phyloP scores from a whole-genome alignment of 139 green algal species.

The Chlorella sp. region DNA sequence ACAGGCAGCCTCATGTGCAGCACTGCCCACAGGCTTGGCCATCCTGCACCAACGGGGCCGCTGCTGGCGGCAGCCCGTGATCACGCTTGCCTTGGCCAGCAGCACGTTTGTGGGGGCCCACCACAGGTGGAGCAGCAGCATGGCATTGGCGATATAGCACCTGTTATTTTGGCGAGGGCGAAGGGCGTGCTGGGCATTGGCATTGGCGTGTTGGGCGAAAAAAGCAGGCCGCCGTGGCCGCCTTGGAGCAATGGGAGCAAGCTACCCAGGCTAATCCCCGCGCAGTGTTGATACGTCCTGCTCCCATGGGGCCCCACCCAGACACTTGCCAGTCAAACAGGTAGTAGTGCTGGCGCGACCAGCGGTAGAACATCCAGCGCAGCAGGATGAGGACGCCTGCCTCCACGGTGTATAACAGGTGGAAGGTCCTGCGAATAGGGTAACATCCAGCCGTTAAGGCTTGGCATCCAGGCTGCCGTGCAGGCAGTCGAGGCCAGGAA shows the following conservation, averaged over 20 bases:
- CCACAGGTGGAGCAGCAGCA: slow-evolving; percentile 80
- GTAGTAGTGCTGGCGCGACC: slow-evolving; percentile 69
- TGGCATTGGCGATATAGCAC: slow-evolving; percentile 57
- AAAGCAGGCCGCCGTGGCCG: too few relatives aligned
- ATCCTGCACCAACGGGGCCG: neutral
- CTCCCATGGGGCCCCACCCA: too few relatives aligned
- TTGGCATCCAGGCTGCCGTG: too few relatives aligned
- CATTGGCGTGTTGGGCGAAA: too few relatives aligned
- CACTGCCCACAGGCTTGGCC: neutral
- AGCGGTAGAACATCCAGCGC: slow-evolving; percentile 11
- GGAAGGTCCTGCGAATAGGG: slow-evolving; percentile 60
- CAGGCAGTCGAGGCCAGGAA: too few relatives aligned
- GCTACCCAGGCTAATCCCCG: too few relatives aligned
- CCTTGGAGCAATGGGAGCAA: too few relatives aligned
- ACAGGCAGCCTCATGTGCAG: neutral
- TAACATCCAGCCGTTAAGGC: too few relatives aligned
- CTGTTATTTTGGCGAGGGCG: too few relatives aligned
- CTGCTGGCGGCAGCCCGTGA: neutral
- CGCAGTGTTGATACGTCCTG: too few relatives aligned
- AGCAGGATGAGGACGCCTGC: slow-evolving; percentile 48
- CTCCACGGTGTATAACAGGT: slow-evolving; percentile 73
- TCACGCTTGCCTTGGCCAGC: slow-evolving; percentile 59
- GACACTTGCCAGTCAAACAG: slow-evolving; percentile 59
- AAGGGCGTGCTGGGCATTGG: too few relatives aligned
- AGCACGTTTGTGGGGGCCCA: slow-evolving; percentile 54